A percentile compares a stretch with the other conserved stretches of the same genome.
phyloP scores from a whole-genome alignment of 805 yeast species.

The Brettanomyces naardenensis region DNA sequence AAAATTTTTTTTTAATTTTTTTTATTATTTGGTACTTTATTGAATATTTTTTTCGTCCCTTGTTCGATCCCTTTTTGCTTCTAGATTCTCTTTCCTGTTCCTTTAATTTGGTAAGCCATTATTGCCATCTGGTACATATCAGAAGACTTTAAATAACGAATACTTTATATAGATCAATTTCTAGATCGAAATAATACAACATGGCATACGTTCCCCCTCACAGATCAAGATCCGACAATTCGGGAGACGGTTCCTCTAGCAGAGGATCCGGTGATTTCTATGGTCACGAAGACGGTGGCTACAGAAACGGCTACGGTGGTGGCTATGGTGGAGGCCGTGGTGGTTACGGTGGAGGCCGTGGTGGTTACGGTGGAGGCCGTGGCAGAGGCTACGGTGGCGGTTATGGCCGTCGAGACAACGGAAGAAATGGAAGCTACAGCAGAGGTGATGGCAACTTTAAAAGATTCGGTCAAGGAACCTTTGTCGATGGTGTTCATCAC shows the following conservation, averaged over 20 bases:
- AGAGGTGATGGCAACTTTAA: constrained; percentile 24
- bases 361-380: constrained; percentile 22
- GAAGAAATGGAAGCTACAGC: constrained; percentile 24
- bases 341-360: constrained; percentile 21
- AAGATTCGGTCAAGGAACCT: constrained; percentile 59
- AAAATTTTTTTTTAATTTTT: too few species aligned
- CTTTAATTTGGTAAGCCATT: too few species aligned
- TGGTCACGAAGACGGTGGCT: constrained; percentile 24
- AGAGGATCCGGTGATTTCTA: constrained; percentile 12
- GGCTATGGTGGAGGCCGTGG: constrained; percentile 14
- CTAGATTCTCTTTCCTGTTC: neutral
- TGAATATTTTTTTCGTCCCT: neutral
- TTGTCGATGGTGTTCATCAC: constrained; percentile 80
- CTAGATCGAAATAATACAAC: too few species aligned
- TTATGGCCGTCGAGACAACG: constrained; percentile 25
- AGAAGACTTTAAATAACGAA: too few species aligned
- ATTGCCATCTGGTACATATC: neutral
- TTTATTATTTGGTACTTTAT: too few species aligned
- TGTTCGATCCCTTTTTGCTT: neutral
- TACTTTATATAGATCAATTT: too few species aligned
- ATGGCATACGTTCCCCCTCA: constrained; percentile 44
- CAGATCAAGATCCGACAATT: constrained; percentile 25
- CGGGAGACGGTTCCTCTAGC: constrained; percentile 4
- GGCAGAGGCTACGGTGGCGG: constrained; percentile 25
- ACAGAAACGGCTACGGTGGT: constrained; percentile 27